phyloP scores from a whole-genome alignment of 768 basidiomycete genomes.

The Rhodotorula diobovata region DNA sequence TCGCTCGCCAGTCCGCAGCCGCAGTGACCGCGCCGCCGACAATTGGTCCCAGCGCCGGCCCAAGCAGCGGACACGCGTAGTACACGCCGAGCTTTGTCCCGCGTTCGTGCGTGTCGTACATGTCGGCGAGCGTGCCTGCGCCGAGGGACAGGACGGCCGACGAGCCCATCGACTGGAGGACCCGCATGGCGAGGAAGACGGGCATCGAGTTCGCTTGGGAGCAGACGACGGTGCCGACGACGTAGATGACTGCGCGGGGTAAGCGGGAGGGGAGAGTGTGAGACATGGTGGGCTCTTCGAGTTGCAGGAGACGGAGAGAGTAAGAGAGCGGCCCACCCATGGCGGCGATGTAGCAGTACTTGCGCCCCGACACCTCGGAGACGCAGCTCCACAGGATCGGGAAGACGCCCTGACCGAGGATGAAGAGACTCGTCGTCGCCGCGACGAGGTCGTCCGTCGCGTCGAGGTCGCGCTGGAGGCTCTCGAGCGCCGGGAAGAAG shows the following conservation, averaged over 20 bases:
- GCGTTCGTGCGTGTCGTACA: constrained; percentile 60
- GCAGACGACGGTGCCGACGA: constrained; percentile 57
- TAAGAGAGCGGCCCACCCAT: neutral
- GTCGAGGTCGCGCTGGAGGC: constrained; percentile 51
- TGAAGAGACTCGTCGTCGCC: constrained; percentile 69
- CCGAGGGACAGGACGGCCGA: constrained; percentile 68
- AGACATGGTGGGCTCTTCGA: no score
- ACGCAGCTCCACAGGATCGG: constrained; percentile 66
- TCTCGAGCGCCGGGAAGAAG: constrained; percentile 38
- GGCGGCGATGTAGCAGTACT: constrained; percentile 51
- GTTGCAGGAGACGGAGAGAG: no score
- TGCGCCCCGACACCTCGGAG: constrained; percentile 71
- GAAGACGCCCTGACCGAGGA: constrained; percentile 60
- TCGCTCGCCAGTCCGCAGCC: constrained; percentile 66
- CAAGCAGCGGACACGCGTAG: constrained; percentile 51
- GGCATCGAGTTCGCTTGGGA: constrained; percentile 58
- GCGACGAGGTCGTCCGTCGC: constrained; percentile 63
- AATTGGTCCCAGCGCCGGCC: constrained; percentile 56
- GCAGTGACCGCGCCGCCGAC: constrained; percentile 66
- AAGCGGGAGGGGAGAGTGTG: constrained; percentile 55
- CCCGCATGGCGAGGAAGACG: constrained; percentile 64
- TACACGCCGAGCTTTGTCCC: constrained; percentile 76
- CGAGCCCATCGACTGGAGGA: constrained; percentile 64
- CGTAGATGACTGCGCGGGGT: constrained; percentile 49
- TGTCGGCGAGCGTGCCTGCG: constrained; percentile 63